Percentiles rank a stretch among this genome's conserved stretches.
These are phyloP conservation scores for Neurospora cerealis DNA, from an alignment of 495 filamentous ascomycete species.

Conservation along the genomic window DNA sequence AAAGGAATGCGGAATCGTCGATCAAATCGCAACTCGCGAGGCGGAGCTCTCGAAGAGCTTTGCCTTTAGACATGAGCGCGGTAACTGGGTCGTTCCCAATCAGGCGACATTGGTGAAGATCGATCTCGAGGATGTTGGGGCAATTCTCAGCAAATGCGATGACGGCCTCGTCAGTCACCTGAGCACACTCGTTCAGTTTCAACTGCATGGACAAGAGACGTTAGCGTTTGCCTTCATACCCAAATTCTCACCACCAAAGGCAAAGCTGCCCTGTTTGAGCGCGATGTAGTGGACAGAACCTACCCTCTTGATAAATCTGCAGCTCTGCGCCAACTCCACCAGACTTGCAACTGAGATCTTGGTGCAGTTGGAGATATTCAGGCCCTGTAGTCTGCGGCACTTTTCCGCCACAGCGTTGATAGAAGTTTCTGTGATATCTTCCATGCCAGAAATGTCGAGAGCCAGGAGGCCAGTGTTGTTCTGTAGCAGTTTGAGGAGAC, in stretches of 20 bases:
- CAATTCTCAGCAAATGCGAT: conserved; percentile 79
- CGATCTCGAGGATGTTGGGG: conserved; percentile 89
- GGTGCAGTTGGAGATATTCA: conserved; percentile 84
- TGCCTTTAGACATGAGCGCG: conserved; percentile 61
- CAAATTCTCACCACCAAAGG: neutral
- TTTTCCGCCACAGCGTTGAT: conserved; percentile 70
- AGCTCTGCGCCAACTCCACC: conserved; percentile 69
- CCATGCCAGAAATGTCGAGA: conserved; percentile 77
- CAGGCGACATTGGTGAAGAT: conserved; percentile 75
- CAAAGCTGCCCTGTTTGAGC: neutral
- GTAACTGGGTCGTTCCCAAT: conserved; percentile 76
- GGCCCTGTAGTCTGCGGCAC: conserved; percentile 76
- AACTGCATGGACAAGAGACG: conserved; percentile 43
- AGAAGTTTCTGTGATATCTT: conserved; percentile 71
- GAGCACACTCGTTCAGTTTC: conserved; percentile 82
- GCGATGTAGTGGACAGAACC: conserved; percentile 17
- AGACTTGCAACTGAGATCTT: conserved; percentile 80
- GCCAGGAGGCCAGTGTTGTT: conserved; percentile 77
- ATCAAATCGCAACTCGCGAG: conserved; percentile 75
- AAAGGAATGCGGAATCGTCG: conserved; percentile 75
- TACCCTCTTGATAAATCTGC: conserved; percentile 81
- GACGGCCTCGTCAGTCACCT: conserved; percentile 71
- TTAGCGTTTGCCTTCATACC: conserved; percentile 15
- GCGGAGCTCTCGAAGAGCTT: conserved; percentile 77
- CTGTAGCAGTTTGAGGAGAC: conserved; percentile 68